Evolutionary conservation across 495 filamentous ascomycete genomes (phyloP).

Genomic region (Pyrenula massariospora): DNA sequence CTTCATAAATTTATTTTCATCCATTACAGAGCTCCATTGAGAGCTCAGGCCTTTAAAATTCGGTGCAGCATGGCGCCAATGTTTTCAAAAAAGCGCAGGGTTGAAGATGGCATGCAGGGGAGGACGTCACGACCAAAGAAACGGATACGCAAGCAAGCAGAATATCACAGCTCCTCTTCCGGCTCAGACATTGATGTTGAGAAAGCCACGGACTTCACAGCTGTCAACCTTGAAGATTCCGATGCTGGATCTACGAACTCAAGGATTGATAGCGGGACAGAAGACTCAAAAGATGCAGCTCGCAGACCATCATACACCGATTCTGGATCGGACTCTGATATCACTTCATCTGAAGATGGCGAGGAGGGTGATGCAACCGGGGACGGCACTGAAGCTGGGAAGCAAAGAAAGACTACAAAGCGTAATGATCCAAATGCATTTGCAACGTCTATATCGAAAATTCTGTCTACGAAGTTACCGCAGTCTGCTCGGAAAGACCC

Average conservation of each 20-base stretch:
- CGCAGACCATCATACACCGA: background rate
- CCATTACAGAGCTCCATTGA: too few relatives aligned
- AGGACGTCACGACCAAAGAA: conserved; percentile 45
- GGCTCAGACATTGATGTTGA: conserved; percentile 38
- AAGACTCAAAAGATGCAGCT: background rate
- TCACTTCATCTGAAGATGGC: background rate
- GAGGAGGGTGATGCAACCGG: background rate
- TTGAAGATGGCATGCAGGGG: conserved; percentile 42
- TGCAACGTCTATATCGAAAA: conserved; percentile 81
- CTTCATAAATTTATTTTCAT: too few relatives aligned
- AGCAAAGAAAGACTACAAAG: conserved; percentile 35
- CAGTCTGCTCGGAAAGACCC: conserved; percentile 72
- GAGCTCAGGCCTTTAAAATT: too few relatives aligned
- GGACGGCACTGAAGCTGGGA: background rate
- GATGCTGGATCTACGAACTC: conserved; percentile 24
- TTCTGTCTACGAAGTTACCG: conserved; percentile 77
- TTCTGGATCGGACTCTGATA: background rate
- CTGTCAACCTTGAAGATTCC: conserved; percentile 57
- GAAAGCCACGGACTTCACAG: conserved; percentile 35
- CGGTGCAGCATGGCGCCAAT: conserved; percentile 24
- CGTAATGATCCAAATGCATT: conserved; percentile 87
- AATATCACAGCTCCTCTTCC: conserved; percentile 66
- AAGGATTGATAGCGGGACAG: background rate
- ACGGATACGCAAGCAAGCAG: conserved; percentile 57
- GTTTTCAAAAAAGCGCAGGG: conserved; percentile 46